Conservation (phyloP, 148 eudicot species). For the Mesembryanthemum crystallinum region DNA sequence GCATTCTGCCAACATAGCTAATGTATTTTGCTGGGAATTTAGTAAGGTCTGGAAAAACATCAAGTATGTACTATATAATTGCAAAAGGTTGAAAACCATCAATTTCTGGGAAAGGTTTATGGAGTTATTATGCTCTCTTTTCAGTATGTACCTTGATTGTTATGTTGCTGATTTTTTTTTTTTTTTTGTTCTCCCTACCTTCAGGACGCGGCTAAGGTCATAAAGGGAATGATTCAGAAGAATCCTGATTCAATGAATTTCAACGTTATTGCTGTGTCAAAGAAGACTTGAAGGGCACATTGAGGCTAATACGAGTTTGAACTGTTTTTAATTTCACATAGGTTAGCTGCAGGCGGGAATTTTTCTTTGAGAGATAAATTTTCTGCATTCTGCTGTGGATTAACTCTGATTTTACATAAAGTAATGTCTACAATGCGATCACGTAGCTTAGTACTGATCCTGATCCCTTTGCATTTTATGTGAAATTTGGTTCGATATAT, state of each 20-base stretch:
- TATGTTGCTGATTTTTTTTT: background rate
- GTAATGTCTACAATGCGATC: background rate
- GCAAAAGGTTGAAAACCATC: too few relatives aligned
- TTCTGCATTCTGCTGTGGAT: background rate
- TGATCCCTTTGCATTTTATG: background rate
- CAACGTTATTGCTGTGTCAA: slow-evolving; percentile 83
- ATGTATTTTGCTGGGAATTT: background rate
- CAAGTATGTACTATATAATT: too few relatives aligned
- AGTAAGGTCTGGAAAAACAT: too few relatives aligned
- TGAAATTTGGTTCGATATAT: too few relatives aligned
- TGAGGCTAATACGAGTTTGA: slow-evolving; percentile 10
- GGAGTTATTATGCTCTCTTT: too few relatives aligned
- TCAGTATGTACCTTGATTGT: too few relatives aligned
- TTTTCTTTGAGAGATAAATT: background rate
- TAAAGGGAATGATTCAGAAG: slow-evolving; percentile 58
- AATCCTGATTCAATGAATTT: slow-evolving; percentile 81
- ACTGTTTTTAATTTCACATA: background rate
- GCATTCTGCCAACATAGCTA: background rate
- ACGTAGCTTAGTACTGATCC: background rate
- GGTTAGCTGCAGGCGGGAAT: background rate
- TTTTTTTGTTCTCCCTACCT: too few relatives aligned
- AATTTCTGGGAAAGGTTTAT: too few relatives aligned
- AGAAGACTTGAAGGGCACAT: slow-evolving; percentile 35
- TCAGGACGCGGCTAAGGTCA: slow-evolving; percentile 90
- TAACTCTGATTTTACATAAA: background rate